Base-by-base conservation (phyloP, 2,329 filamentous ascomycete genomes). In the Alternaria atra region DNA sequence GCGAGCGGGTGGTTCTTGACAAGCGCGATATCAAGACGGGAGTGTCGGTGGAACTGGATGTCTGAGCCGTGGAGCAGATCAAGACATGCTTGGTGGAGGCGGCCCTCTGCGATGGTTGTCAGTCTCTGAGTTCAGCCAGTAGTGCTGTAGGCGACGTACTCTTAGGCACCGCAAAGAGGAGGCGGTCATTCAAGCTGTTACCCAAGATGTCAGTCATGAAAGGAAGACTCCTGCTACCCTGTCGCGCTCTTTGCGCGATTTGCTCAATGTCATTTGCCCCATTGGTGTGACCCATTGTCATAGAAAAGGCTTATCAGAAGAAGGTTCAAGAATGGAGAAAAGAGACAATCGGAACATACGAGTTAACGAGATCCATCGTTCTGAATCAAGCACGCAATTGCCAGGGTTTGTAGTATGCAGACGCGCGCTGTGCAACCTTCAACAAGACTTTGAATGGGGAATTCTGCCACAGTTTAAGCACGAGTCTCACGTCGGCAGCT, bases 101-200 rank as follows among this genome's bases (percentile, higher is more conserved):
- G 92, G 66, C 95, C 95, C 90, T 99, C 93, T 97, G 75, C 40
- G 52, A 55, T 46, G 17, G 34, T 29, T 23, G 15, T 72, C 48
- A 73, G 63, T 52, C 20, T 32, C 23, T 37, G 15, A 34, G 2
- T 10, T 32, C n/a, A 1, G 20, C 9, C 8, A 37, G 29, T 50
- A 65, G 10, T 23, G 12, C 32, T 48, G 32, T 17, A 8, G 53
- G 30, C 52, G 56, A 88, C 91, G 84, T 84, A 94, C 93, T 99
- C 84, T 99, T 99, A 63, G 95, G 95, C n/a, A 99, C 92, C 64
- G 95, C 95, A 78, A 99, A 97, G 65, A 98, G 87, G 58, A 98
- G 87, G 68, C 95, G 91, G 76, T 94, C 94, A 85, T 95, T 93
- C 77, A 97, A 86, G 84, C 93, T 97, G 68, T 74, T 69, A n/a